Conservation (phyloP, 176 grass and related monocot genomes). For the Cymbopogon citratus region DNA sequence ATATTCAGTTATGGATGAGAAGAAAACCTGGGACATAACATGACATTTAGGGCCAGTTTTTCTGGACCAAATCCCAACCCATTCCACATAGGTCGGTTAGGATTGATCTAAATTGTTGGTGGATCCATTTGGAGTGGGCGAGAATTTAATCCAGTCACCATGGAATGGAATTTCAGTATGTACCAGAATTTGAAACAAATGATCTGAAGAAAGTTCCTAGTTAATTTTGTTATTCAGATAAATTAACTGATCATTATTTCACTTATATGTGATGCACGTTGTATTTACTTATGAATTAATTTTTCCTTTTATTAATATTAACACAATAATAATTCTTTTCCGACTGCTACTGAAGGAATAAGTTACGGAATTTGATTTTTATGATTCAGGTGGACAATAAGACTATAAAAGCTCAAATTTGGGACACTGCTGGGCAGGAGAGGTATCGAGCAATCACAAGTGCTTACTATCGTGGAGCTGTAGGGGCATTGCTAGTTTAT, state of each 20-base stretch:
- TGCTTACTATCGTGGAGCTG: slow-evolving; percentile 41
- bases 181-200: not conserved
- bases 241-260: not conserved
- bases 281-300: not conserved
- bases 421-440: slow-evolving; percentile 29
- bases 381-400: slow-evolving; percentile 7
- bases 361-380: not conserved
- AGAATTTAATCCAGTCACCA: no score
- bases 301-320: not conserved
- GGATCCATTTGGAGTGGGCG: no score
- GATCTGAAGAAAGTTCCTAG: not conserved
- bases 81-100: no score
- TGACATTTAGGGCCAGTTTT: not conserved
- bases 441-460: slow-evolving; percentile 44
- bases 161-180: not conserved
- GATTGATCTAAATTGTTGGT: no score
- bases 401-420: slow-evolving; percentile 27
- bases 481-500: slow-evolving; percentile 44
- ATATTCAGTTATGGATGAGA: not conserved
- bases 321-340: not conserved
- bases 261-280: not conserved
- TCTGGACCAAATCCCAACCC: no score
- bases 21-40: no score
- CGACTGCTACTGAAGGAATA: not conserved
- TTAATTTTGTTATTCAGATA: not conserved